Evolutionary conservation across 2,329 filamentous ascomycete genomes (phyloP).

Genomic region (Chaetomiaceae sp.): DNA sequence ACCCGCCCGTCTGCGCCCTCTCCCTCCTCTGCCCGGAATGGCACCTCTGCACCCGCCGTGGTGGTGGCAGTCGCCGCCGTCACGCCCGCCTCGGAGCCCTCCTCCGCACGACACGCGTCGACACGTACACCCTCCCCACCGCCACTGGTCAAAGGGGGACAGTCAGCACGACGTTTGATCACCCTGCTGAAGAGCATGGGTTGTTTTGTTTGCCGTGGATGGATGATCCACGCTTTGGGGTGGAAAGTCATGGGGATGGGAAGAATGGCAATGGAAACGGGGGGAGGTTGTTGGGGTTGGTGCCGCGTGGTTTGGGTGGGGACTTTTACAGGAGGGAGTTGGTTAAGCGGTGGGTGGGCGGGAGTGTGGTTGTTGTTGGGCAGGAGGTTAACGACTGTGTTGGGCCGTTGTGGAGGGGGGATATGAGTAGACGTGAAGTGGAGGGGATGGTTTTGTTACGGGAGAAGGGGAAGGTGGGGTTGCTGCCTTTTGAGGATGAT

Average conservation of each 20-base stretch:
- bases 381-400: background rate
- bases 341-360: background rate
- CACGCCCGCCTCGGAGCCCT: background rate
- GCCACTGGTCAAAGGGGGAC: background rate
- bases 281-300: background rate
- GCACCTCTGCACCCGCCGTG: slow-evolving; percentile 10
- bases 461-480: background rate
- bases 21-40: slow-evolving; percentile 13
- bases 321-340: slow-evolving; percentile 6
- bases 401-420: background rate
- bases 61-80: too few relatives aligned
- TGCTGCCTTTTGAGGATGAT: slow-evolving; percentile 13
- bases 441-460: background rate
- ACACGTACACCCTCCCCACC: slow-evolving; percentile 12
- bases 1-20: slow-evolving; percentile 5
- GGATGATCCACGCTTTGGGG: background rate
- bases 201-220: background rate
- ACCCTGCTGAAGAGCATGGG: background rate
- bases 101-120: slow-evolving; percentile 9
- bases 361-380: background rate
- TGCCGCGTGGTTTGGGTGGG: background rate
- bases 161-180: slow-evolving; percentile 6
- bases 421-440: background rate
- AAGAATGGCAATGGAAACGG: too few relatives aligned
- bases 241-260: too few relatives aligned